Base-by-base conservation (phyloP, 2,329 filamentous ascomycete species). In the Hypoxylon sp. region DNA sequence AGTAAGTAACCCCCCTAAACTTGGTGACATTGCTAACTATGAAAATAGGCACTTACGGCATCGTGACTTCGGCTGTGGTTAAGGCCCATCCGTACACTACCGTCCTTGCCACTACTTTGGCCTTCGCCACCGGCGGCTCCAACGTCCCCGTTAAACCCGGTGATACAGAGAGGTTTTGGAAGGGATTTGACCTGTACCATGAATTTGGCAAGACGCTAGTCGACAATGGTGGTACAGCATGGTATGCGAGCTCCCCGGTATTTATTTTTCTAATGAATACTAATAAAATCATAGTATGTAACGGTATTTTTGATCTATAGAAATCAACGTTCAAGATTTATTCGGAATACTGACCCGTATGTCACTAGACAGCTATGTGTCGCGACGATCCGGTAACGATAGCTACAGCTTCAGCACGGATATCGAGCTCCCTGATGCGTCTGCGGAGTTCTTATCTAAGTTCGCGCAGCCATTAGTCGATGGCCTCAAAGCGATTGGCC, bases 161-260 rank as follows among this genome's bases (percentile, higher is more conserved):
- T 15, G 59, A 65, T 6, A 64, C 48, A n/a, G 72, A 70, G 17
- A 66, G 52, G 0, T 77, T 77, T 46, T 77, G 80, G 80, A 62
- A 66, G 0, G 80, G 74, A 1, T 77, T 81, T 37, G 72, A 77
- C 51, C 57, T 71, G 10, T 79, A 79, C 65, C 78, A 79, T 64
- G 71, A 71, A 3, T 80, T 80, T 60, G 78, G 78, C 15, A 71
- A 76, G 27, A 69, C 72, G 13, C 76, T 80, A 44, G 75, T 76
- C 17, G 78, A 82, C 53, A 76, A 76, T 29, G 76, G 78, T 31
- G 79, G 80, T 15, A 78, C 77, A 10, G 76, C 76, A 19, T 81
- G 68, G 68, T 70, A 64, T 15, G 62, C 7, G 8, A 27, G 2
- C 31, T 3, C 11, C 8, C 15, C 7, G 17, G 2, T 11, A 24